Evolutionary conservation across 331 rosid species (phyloP).

Genomic region (Spiraea crenata): DNA sequence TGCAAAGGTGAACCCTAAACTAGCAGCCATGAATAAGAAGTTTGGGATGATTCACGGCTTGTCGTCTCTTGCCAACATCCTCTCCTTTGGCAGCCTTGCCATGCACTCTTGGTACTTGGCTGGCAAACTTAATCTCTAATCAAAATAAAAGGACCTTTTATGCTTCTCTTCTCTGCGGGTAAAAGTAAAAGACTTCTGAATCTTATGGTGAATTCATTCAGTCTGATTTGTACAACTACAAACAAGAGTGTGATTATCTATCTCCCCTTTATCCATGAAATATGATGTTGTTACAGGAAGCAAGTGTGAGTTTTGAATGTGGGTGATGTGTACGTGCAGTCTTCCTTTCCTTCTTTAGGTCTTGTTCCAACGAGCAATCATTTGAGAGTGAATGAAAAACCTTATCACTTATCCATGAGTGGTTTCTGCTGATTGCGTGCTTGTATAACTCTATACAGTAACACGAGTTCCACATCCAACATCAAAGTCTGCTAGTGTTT

Average conservation of each 20-base stretch:
- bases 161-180: not conserved
- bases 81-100: slow-evolving; percentile 93
- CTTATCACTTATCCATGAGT: too few relatives aligned
- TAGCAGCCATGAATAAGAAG: slow-evolving; percentile 92
- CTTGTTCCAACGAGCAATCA: too few relatives aligned
- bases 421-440: too few relatives aligned
- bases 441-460: too few relatives aligned
- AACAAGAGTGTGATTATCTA: not conserved
- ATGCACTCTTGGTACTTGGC: slow-evolving; percentile 98
- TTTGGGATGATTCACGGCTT: slow-evolving; percentile 98
- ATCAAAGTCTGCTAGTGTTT: too few relatives aligned
- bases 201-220: not conserved
- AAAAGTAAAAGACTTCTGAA: not conserved
- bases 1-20: slow-evolving; percentile 86
- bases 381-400: too few relatives aligned
- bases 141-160: not conserved
- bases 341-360: too few relatives aligned
- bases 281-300: not conserved
- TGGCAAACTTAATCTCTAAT: slow-evolving; percentile 70
- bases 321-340: not conserved
- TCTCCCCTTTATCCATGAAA: not conserved
- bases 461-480: too few relatives aligned
- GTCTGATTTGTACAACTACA: too few relatives aligned
- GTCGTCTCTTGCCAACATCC: slow-evolving; percentile 90
- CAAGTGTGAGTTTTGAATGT: not conserved